Percentiles rank a stretch among this genome's conserved stretches.
Evolutionary conservation across 495 filamentous ascomycete genomes (phyloP).

Genomic region (Rhypophila decipiens): DNA sequence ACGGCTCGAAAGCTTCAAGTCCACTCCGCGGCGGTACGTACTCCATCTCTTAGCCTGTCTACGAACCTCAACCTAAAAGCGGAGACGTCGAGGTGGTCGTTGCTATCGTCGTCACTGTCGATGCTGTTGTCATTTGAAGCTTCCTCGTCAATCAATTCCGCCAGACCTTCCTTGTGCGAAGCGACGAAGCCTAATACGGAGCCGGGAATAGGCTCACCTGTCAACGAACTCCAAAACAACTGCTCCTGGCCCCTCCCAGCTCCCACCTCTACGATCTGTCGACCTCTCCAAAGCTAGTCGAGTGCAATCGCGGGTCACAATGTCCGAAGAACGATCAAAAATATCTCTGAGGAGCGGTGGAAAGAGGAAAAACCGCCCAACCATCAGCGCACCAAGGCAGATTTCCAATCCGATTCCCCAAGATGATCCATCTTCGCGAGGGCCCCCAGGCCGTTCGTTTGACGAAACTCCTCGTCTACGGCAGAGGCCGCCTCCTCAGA

Average conservation of each 20-base stretch:
- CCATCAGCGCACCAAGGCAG: slow-evolving; percentile 79
- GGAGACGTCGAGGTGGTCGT: not conserved
- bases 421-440: slow-evolving; percentile 27
- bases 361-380: slow-evolving; percentile 69
- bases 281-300: no score
- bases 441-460: slow-evolving; percentile 26
- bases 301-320: slow-evolving; percentile 20
- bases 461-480: slow-evolving; percentile 27
- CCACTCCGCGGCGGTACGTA: not conserved
- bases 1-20: not conserved
- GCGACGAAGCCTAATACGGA: no score
- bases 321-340: slow-evolving; percentile 63
- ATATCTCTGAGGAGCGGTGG: slow-evolving; percentile 76
- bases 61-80: not conserved
- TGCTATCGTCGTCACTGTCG: not conserved
- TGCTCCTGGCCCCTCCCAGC: not conserved
- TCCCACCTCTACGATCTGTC: not conserved
- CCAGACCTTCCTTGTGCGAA: no score
- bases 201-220: no score
- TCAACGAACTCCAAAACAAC: not conserved
- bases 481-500: slow-evolving; percentile 36
- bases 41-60: not conserved
- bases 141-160: not conserved
- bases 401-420: slow-evolving; percentile 60
- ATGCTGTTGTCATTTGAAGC: not conserved